Base-by-base conservation (phyloP, 2,329 filamentous ascomycete species). In the Calonectria montana region DNA sequence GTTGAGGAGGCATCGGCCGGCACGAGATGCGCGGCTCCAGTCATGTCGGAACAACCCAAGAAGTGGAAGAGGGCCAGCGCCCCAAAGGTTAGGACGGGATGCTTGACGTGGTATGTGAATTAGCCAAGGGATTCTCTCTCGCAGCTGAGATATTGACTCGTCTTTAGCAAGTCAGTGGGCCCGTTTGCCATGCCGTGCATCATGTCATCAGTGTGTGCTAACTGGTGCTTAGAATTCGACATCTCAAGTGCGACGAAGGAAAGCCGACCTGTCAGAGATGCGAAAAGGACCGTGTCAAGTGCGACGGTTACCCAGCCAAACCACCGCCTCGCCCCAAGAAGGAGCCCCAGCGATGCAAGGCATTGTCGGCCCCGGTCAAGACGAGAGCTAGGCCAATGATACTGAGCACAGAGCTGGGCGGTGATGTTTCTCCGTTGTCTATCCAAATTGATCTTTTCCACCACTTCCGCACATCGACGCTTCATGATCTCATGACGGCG, bases 101-200 rank as follows among this genome's bases (percentile, higher is more conserved):
- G 53, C 53, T 23, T 59, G 53, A 59, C 53, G 53, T 59, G 53
- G 53, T 59, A 59, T 59, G 53, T 59, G 21, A 59, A 59, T 6
- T 25, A 23, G 31, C 21, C 21, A 23, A 39, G 53, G 31, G 53
- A 21, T 16, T 21, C 31, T 37, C 6, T 37, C n/a, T 12, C 21
- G 21, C 21, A 59, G 53, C 31, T 23, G 35, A 59, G 53, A 59
- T 59, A 59, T 59, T 59, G 53, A 59, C 53, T 21, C 21, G 27
- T 25, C 6, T 41, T 31, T 37, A 59, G 53, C 53, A 59, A 59
- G 53, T 59, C 35, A 59, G 53, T 37, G 21, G 31, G 18, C 53
- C 53, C 35, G 53, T 15, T 16, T n/a, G 10, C 10, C 21, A 12
- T n/a, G 4, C 9, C 18, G 7, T 31, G 48, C 16, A n/a, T n/a